Base-by-base conservation (phyloP, 129 eudicot species). In the Logfia minima region DNA sequence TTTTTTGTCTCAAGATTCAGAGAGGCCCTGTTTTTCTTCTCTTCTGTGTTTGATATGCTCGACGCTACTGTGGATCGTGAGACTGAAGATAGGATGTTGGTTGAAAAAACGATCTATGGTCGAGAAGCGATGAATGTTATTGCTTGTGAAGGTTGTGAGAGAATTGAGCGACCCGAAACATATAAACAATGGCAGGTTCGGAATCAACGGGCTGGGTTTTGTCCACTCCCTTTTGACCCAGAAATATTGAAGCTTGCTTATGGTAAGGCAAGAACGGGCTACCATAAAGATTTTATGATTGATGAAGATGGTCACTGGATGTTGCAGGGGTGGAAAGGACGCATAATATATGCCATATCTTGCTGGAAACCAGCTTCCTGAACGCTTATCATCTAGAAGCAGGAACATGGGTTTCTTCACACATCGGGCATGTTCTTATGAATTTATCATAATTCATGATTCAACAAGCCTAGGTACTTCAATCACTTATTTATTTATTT, bases 251-350 rank as follows among this genome's bases (percentile, higher is more conserved):
- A 68, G 55, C 83, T 79, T 84, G 85, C 87, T 9, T 84, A 71
- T 75, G 79, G 77, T 14, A 85, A 82, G 75, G 83, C 85, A 65
- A 85, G 71, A 48, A 26, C 75, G 3, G 80, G 76, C 62, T 91
- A 91, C 72, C 89, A 86, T 82, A 91, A 86, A 75, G 93, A 91
- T 86, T 88, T 91, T 43, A 73, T 85, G 32, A 79, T 88, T n/a
- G 97, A 88, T 71, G 91, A 84, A 83, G 97, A 88, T 86, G 91
- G 97, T 22, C 79, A 75, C 11, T 91, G 97, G 97, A 26, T 85
- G 83, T 80, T 91, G 81, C 97, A 82, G 70, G 97, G 97, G 65
- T 91, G 97, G 97, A 91, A 91, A 80, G 97, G 97, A 45, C 85
- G 97, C 9, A 82, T 88, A 55, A 41, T 86, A 10, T 88, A 83